Evolutionary conservation across 306 rosid species (phyloP).

Genomic region (Prunus mume): DNA sequence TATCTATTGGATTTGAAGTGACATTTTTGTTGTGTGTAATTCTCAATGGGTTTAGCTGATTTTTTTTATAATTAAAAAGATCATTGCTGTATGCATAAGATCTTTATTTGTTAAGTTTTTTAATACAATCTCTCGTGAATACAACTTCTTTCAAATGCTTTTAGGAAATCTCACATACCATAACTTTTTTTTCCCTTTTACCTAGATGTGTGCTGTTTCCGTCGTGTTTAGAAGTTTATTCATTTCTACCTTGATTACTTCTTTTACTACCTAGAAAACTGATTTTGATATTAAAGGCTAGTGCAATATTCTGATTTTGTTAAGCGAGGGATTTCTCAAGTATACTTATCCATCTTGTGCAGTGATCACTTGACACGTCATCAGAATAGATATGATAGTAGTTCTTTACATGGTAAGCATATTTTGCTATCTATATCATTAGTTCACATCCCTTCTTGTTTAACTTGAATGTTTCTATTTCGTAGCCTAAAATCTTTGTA

Average conservation of each 20-base stretch:
- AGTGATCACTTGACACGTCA: slow-evolving; percentile 11
- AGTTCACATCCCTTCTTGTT: neutral
- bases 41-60: neutral
- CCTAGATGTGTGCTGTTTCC: neutral
- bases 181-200: neutral
- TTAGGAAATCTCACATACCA: neutral
- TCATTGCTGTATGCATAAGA: neutral
- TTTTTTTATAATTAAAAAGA: neutral
- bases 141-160: neutral
- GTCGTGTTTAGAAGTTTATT: neutral
- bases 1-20: neutral
- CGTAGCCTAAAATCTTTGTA: neutral
- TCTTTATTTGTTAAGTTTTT: neutral
- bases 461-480: neutral
- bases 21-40: neutral
- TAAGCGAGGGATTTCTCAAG: neutral
- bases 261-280: neutral
- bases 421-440: neutral
- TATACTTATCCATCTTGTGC: neutral
- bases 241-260: neutral
- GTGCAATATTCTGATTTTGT: slow-evolving; percentile 5
- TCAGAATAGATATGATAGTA: neutral
- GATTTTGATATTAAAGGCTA: neutral
- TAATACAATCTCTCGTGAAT: neutral
- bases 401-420: neutral